A percentile compares a stretch with the other conserved stretches of the same genome.
These are phyloP conservation scores for Umbelopsis sp. DNA, from an alignment of 371 early-diverging fungal species.

Conservation along the genomic window DNA sequence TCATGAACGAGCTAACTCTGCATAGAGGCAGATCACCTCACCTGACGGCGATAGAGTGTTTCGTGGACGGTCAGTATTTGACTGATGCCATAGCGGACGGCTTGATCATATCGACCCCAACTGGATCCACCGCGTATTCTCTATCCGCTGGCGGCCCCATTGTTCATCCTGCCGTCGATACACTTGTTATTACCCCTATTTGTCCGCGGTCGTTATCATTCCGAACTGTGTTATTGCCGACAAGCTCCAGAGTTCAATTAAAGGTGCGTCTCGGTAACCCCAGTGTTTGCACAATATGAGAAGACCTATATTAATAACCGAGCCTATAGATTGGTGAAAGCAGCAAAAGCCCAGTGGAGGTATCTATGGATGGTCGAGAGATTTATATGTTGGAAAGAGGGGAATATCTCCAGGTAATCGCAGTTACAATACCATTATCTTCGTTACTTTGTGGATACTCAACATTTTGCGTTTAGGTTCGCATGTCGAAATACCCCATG, in stretches of 20 bases:
- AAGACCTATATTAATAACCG: background rate
- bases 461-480: conserved; percentile 42
- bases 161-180: conserved; percentile 91
- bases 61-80: conserved; percentile 76
- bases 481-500: conserved; percentile 79
- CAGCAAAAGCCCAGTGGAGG: conserved; percentile 67
- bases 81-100: conserved; percentile 84
- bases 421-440: no score
- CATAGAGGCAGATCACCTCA: conserved; percentile 90
- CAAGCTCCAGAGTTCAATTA: conserved; percentile 66
- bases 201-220: conserved; percentile 95
- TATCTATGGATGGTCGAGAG: conserved; percentile 76
- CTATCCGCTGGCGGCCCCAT: conserved; percentile 93
- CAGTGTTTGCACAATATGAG: background rate
- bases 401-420: conserved; percentile 66
- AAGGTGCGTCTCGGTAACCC: conserved; percentile 42
- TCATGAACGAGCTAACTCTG: conserved; percentile 88
- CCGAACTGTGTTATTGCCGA: conserved; percentile 88
- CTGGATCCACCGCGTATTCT: conserved; percentile 95
- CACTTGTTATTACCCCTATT: conserved; percentile 90
- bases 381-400: conserved; percentile 69
- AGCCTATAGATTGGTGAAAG: conserved; percentile 56
- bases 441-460: background rate
- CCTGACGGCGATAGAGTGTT: conserved; percentile 78
- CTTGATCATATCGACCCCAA: conserved; percentile 88